Conservation (phyloP, 2,329 filamentous ascomycete genomes). For the Monilinia laxa region DNA sequence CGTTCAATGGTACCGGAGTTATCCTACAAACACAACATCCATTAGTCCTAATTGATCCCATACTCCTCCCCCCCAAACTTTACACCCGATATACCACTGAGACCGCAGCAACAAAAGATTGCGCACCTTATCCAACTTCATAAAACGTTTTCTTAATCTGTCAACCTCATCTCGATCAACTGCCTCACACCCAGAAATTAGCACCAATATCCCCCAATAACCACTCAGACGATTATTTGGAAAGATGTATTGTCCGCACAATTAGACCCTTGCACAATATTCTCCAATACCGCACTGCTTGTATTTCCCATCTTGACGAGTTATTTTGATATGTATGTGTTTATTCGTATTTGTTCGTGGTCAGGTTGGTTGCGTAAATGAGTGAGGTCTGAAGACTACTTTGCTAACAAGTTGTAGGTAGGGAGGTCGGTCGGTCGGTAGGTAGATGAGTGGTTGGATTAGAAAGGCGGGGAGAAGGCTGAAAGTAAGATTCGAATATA, state of each 20-base stretch:
- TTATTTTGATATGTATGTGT: slow-evolving; percentile 25
- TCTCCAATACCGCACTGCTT: slow-evolving; percentile 78
- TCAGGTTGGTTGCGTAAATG: slow-evolving; percentile 23
- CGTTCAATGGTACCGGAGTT: slow-evolving; percentile 98
- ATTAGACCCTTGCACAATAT: slow-evolving; percentile 94
- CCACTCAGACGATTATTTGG: slow-evolving; percentile 3
- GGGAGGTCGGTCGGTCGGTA: not conserved
- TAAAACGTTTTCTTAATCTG: slow-evolving; percentile 91
- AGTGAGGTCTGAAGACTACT: not conserved
- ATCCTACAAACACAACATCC: slow-evolving; percentile 57
- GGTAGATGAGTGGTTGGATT: not conserved
- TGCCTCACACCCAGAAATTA: slow-evolving; percentile 43
- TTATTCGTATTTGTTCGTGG: slow-evolving; percentile 19
- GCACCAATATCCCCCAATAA: not conserved
- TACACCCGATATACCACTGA: not conserved
- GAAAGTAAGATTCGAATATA: not conserved
- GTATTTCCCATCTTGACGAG: slow-evolving; percentile 61
- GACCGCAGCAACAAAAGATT: not conserved
- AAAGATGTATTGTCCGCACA: slow-evolving; percentile 56
- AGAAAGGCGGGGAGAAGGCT: slow-evolving; percentile 13
- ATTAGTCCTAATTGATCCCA: slow-evolving; percentile 14
- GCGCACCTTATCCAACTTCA: slow-evolving; percentile 95
- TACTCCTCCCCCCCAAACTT: not conserved
- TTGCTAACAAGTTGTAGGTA: slow-evolving; percentile 6
- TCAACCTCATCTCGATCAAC: slow-evolving; percentile 98